Conservation (phyloP, 2,329 filamentous ascomycete genomes). For the Fonsecaea pedrosoi region DNA sequence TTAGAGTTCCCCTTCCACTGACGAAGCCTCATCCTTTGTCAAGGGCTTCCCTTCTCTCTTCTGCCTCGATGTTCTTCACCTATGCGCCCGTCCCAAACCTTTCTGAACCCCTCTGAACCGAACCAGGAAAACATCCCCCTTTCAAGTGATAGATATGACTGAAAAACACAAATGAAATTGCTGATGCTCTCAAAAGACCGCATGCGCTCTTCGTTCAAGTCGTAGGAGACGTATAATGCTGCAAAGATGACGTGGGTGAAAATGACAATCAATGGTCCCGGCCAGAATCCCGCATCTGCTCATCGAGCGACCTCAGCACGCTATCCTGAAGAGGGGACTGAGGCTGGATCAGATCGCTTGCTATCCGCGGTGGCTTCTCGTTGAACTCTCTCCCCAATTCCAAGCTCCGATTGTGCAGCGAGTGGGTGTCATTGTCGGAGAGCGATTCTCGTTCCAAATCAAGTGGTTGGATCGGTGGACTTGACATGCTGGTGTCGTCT, state of each 20-base stretch:
- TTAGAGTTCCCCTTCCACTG: not conserved
- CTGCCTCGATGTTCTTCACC: not conserved
- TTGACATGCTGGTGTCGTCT: constrained; percentile 31
- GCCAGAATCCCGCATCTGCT: constrained; percentile 18
- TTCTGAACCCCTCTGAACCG: not conserved
- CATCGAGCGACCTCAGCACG: constrained; percentile 28
- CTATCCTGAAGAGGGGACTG: constrained; percentile 30
- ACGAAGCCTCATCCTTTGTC: not conserved
- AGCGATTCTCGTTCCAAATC: constrained; percentile 21
- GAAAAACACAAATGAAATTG: constrained; percentile 11
- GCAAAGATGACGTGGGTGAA: not conserved
- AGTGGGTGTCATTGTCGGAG: constrained; percentile 3
- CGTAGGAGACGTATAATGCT: constrained; percentile 1
- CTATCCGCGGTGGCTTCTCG: constrained; percentile 35
- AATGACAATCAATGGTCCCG: constrained; percentile 1
- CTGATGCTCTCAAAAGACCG: constrained; percentile 5
- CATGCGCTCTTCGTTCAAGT: constrained; percentile 1
- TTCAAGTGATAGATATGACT: not conserved
- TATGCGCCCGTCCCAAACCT: not conserved
- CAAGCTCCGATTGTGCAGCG: not conserved
- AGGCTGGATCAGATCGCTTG: constrained; percentile 37
- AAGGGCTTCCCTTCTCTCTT: not conserved
- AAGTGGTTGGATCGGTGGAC: constrained; percentile 13
- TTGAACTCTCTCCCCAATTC: constrained; percentile 3
- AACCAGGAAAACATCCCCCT: not conserved